phyloP scores from a whole-genome alignment of 768 basidiomycete genomes.

The Leucosporidium scottii region DNA sequence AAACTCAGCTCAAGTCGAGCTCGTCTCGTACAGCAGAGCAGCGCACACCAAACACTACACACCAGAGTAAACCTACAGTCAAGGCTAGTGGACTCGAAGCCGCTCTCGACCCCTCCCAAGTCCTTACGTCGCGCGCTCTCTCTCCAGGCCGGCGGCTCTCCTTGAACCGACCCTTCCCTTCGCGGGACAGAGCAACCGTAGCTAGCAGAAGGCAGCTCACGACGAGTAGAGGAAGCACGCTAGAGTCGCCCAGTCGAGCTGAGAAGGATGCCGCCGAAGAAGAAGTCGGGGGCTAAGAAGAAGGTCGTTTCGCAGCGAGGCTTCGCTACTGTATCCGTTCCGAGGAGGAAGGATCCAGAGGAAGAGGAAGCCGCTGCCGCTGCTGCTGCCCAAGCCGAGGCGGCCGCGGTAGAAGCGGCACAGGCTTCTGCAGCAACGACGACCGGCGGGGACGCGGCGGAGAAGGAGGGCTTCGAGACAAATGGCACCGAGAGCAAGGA shows the following conservation, averaged over 20 bases:
- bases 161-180: too few relatives aligned
- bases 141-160: too few relatives aligned
- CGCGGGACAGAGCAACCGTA: too few relatives aligned
- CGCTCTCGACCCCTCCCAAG: too few relatives aligned
- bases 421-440: conserved; percentile 6
- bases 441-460: background rate
- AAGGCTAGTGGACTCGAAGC: too few relatives aligned
- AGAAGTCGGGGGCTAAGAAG: conserved; percentile 61
- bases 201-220: too few relatives aligned
- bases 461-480: background rate
- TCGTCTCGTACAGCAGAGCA: too few relatives aligned
- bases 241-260: background rate
- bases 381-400: background rate
- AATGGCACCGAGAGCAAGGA: conserved; percentile 24
- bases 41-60: too few relatives aligned
- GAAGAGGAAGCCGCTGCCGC: background rate
- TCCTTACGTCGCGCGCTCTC: too few relatives aligned
- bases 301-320: conserved; percentile 71
- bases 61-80: too few relatives aligned
- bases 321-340: conserved; percentile 49
- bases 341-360: conserved; percentile 5
- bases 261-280: conserved; percentile 31
- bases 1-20: too few relatives aligned
- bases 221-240: too few relatives aligned
- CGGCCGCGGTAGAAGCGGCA: conserved; percentile 39